phyloP scores from a whole-genome alignment of 2,329 filamentous ascomycete genomes.

The Penicillium sclerotigenum region DNA sequence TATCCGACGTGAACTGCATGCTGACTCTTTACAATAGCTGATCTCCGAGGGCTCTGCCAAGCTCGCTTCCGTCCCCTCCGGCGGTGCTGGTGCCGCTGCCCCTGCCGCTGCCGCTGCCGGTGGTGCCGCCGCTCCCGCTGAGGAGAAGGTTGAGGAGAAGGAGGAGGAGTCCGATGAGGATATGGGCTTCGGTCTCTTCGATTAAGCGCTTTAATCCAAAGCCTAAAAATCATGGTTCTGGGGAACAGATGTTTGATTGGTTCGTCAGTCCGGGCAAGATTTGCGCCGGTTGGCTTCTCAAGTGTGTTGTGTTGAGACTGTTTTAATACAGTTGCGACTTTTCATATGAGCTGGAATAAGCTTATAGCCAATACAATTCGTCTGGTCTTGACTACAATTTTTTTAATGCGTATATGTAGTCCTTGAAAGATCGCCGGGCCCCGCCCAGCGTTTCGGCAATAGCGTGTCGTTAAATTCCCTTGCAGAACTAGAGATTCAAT shows the following conservation, averaged over 20 bases:
- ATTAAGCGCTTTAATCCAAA: constrained; percentile 44
- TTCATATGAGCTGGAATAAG: constrained; percentile 34
- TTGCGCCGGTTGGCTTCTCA: constrained; percentile 29
- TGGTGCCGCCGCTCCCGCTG: constrained; percentile 64
- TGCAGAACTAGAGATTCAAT: neutral
- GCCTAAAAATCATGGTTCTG: constrained; percentile 59
- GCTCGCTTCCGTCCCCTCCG: constrained; percentile 96
- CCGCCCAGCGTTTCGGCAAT: neutral
- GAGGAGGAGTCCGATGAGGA: constrained; percentile 71
- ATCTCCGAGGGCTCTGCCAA: constrained; percentile 86
- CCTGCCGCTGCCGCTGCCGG: constrained; percentile 60
- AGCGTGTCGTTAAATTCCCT: constrained; percentile 8
- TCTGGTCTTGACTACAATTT: constrained; percentile 28
- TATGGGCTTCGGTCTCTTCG: constrained; percentile 74
- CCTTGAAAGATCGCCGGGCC: neutral
- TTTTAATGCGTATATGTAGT: neutral
- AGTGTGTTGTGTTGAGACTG: constrained; percentile 31
- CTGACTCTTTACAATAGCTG: constrained; percentile 57
- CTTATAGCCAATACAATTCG: constrained; percentile 37
- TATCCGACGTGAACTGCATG: constrained; percentile 7
- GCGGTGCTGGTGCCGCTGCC: constrained; percentile 60
- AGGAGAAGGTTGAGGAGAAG: constrained; percentile 73
- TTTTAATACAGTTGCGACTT: constrained; percentile 39
- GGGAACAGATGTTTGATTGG: constrained; percentile 50
- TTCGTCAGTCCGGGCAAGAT: constrained; percentile 30